Evolutionary conservation across 441 rosid species (phyloP).

Genomic region (Erodium chrysanthum): DNA sequence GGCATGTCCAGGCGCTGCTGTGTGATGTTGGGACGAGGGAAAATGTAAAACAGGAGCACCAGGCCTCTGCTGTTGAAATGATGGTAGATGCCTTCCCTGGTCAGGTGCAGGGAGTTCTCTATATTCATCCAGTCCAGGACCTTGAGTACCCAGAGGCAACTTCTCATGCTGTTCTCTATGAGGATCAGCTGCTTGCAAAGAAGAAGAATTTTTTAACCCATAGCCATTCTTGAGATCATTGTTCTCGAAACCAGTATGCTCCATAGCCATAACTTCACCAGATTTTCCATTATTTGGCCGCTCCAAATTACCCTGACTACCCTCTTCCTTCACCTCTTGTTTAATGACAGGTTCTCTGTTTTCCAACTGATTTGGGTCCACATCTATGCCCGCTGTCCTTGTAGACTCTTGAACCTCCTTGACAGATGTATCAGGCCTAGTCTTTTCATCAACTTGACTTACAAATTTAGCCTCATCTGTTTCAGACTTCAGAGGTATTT

Average conservation of each 20-base stretch:
- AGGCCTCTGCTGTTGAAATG: constrained; percentile 35
- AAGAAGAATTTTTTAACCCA: constrained; percentile 18
- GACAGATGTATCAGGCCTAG: constrained; percentile 13
- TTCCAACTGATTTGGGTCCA: constrained; percentile 18
- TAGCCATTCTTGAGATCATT: constrained; percentile 26
- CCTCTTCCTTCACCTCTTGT: constrained; percentile 32
- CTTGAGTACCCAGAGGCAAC: constrained; percentile 22
- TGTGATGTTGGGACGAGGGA: constrained; percentile 28
- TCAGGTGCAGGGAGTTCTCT: constrained; percentile 21
- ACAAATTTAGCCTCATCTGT: constrained; percentile 20
- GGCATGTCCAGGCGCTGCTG: constrained; percentile 28
- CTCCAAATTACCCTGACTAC: constrained; percentile 17
- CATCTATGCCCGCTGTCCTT: constrained; percentile 5
- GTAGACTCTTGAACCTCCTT: constrained; percentile 24
- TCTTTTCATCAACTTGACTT: constrained; percentile 22
- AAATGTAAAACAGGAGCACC: constrained; percentile 32
- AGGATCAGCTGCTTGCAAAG: constrained; percentile 24
- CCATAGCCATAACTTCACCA: constrained; percentile 13
- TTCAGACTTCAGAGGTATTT: constrained; percentile 32
- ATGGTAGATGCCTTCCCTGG: constrained; percentile 27
- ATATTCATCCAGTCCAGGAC: constrained; percentile 21
- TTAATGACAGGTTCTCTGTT: constrained; percentile 22
- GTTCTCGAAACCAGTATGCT: constrained; percentile 21
- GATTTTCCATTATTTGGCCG: constrained; percentile 13
- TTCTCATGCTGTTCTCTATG: constrained; percentile 24